phyloP scores from a whole-genome alignment of 495 filamentous ascomycete species.

The Copromyces sp. region DNA sequence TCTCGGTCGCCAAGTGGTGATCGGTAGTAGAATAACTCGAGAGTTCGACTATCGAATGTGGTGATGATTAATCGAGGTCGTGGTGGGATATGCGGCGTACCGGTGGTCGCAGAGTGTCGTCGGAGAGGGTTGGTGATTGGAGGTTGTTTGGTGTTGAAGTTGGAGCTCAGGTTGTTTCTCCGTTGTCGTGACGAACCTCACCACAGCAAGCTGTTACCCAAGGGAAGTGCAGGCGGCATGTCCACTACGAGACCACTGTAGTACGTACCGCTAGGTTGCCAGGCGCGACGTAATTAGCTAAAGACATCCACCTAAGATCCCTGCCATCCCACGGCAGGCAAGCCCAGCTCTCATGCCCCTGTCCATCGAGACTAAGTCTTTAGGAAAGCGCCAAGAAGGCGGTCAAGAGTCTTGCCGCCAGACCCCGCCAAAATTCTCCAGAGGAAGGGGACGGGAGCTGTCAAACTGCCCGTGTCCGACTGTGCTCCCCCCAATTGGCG shows the following conservation, averaged over 20 bases:
- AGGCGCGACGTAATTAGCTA: constrained; percentile 22
- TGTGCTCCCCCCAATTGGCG: not conserved
- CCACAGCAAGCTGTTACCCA: not conserved
- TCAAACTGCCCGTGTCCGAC: not conserved
- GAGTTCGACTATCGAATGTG: not conserved
- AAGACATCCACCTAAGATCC: not conserved
- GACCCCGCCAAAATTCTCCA: constrained; percentile 27
- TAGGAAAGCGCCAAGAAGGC: constrained; percentile 4
- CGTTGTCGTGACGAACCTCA: not conserved
- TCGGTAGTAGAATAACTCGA: not conserved
- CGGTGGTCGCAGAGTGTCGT: constrained; percentile 3
- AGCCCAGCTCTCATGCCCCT: not conserved
- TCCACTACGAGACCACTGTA: not conserved
- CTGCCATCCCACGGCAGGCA: not conserved
- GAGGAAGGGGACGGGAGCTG: not conserved
- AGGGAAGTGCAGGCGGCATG: not conserved
- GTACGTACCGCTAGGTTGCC: constrained; percentile 19
- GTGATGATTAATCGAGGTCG: not conserved
- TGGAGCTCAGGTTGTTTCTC: not conserved
- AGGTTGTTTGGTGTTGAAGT: not conserved
- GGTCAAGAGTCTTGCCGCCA: constrained; percentile 18
- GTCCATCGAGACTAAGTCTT: not conserved
- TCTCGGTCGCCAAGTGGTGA: not conserved
- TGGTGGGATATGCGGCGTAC: not conserved
- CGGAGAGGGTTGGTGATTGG: not conserved